Base-by-base conservation (phyloP, 441 rosid genomes). In the Adansonia rubrostipa region DNA sequence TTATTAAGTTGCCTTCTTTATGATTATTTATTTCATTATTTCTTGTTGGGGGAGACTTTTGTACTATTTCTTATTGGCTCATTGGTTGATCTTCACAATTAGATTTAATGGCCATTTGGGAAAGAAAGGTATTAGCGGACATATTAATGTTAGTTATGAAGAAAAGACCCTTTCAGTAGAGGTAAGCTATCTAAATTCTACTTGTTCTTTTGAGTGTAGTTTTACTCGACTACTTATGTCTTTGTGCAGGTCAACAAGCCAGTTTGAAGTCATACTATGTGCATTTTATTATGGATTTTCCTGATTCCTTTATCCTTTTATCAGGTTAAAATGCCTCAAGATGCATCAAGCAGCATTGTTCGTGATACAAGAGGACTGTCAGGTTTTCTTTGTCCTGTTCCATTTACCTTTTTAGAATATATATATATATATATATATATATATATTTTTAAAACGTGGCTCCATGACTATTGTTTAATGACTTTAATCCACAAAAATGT, bases 291-390 rank as follows among this genome's bases (percentile, higher is more conserved):
- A 14, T 44, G 9, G 68, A 3, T 19, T 60, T 73, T 65, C 36
- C 62, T 74, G 76, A 78, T 79, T 44, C 53, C 17, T 15, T 40
- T 15, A 72, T 80, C 24, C 69, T 48, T 70, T 71, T 67, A 54
- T 87, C 78, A 96, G 99, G 97, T 96, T 70, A 93, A 89, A 85
- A 96, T 94, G 98, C 99, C 99, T 72, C 99, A 96, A 85, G 98
- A 96, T 87, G 92, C 97, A 71, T 91, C 98, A 71, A 87, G 87
- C 82, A 84, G 81, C 81, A 66, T 79, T 9, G 94, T 96, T 54
- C 95, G 92, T 77, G 99, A 96, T 79, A 92, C 98, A 45, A 92
- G 93, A 84, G 99, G 97, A 68, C 97, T 96, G 83, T 96, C 98
- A 90, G 99, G 98, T 96, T 74, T 78, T 75, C 78, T 81, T 42